Percentiles rank a stretch among this genome's conserved stretches.
Evolutionary conservation across 257 asterid genomes (phyloP).

Genomic region (Knoxia roxburghii): DNA sequence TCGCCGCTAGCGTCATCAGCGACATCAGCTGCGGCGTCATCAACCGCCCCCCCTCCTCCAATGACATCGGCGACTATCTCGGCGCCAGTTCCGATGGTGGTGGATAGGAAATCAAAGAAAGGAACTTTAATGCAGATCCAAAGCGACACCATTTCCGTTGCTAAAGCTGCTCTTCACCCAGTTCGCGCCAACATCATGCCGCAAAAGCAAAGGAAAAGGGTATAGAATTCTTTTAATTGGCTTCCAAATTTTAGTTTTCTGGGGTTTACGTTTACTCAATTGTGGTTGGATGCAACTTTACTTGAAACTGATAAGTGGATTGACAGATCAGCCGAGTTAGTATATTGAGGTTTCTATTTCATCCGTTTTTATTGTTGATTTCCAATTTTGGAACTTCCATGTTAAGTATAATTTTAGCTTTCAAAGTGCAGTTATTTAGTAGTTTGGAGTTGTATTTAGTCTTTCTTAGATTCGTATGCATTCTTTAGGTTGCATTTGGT

Average conservation of each 20-base stretch:
- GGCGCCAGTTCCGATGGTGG: slow-evolving; percentile 49
- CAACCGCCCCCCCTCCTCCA: slow-evolving; percentile 42
- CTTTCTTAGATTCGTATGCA: not conserved
- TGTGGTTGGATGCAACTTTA: slow-evolving; percentile 2
- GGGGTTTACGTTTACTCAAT: not conserved
- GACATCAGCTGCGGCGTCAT: slow-evolving; percentile 19
- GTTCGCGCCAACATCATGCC: slow-evolving; percentile 69
- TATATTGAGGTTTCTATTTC: not conserved
- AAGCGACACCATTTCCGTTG: slow-evolving; percentile 89
- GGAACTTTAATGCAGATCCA: slow-evolving; percentile 97
- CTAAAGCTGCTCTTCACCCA: slow-evolving; percentile 65
- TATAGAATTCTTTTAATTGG: slow-evolving; percentile 5
- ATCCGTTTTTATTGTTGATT: not conserved
- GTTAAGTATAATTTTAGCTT: not conserved
- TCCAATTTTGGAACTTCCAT: not conserved
- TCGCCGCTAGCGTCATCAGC: slow-evolving; percentile 25
- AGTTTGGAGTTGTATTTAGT: not conserved
- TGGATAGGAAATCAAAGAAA: slow-evolving; percentile 82
- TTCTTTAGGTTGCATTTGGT: not conserved
- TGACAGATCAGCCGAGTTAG: not conserved
- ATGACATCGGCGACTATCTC: slow-evolving; percentile 33
- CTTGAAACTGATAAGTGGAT: not conserved
- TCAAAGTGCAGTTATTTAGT: not conserved
- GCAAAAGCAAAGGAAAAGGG: slow-evolving; percentile 80
- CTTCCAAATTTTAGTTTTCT: not conserved